phyloP scores from a whole-genome alignment of 2,329 filamentous ascomycete species.

The Phialocephala sp. region DNA sequence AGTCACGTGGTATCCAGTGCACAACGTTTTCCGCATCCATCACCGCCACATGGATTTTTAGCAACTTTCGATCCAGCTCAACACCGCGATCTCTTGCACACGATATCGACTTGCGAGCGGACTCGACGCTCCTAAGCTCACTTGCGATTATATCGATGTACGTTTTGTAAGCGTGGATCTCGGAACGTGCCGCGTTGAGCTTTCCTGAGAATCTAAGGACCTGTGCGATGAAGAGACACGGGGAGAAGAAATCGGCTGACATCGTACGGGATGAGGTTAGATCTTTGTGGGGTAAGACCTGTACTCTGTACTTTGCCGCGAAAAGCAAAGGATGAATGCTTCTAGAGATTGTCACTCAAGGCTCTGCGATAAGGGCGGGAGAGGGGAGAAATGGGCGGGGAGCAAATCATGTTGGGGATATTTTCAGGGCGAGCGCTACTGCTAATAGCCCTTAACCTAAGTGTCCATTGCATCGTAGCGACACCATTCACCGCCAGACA shows the following conservation, averaged over 20 bases:
- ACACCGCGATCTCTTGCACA: background rate
- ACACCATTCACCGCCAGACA: background rate
- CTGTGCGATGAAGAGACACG: background rate
- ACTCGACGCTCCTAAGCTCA: background rate
- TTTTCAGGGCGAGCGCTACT: constrained; percentile 1
- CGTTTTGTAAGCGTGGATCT: background rate
- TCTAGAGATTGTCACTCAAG: background rate
- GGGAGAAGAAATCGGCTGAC: background rate
- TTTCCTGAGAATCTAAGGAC: background rate
- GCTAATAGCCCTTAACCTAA: background rate
- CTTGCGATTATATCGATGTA: background rate
- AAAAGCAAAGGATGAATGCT: background rate
- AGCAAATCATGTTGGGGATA: background rate
- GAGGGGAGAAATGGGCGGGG: too few relatives aligned
- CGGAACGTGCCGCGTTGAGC: background rate
- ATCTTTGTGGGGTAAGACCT: background rate
- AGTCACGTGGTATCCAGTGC: constrained; percentile 4
- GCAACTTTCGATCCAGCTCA: background rate
- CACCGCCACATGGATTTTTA: background rate
- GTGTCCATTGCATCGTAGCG: background rate
- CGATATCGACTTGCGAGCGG: background rate
- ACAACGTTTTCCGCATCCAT: background rate
- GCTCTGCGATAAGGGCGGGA: too few relatives aligned
- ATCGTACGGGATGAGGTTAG: background rate
- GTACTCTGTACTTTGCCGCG: background rate